phyloP scores from a whole-genome alignment of 129 eudicot genomes.

The Logfia minima region DNA sequence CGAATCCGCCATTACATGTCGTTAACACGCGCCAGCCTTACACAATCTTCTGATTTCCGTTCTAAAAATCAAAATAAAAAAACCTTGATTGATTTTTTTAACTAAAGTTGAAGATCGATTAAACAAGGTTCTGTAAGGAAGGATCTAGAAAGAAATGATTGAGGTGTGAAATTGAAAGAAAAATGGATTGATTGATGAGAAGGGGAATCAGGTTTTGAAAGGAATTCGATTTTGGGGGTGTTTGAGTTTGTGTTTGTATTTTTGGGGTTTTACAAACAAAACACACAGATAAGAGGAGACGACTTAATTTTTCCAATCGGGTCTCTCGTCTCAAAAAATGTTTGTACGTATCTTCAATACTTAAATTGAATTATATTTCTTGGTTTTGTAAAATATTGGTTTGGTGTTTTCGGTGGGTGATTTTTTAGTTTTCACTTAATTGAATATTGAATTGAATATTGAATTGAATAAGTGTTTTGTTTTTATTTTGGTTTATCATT shows the following conservation, averaged over 20 bases:
- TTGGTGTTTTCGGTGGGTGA: no score
- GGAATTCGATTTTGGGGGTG: neutral
- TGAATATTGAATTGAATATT: no score
- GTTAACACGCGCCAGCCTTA: constrained; percentile 63
- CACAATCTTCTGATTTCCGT: constrained; percentile 10
- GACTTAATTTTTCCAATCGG: neutral
- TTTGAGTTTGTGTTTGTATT: neutral
- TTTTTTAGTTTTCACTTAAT: no score
- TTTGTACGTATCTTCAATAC: no score
- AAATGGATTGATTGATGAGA: neutral
- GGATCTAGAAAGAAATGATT: neutral
- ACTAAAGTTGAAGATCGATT: neutral
- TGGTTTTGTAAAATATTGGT: no score
- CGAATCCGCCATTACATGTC: constrained; percentile 75
- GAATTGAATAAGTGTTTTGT: no score
- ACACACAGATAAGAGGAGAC: neutral
- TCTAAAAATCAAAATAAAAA: constrained; percentile 15
- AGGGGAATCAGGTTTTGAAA: neutral
- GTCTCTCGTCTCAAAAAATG: no score
- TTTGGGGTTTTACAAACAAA: neutral
- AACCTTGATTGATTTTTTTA: neutral
- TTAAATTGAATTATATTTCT: no score
- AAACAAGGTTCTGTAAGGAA: no score
- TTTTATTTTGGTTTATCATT: no score
- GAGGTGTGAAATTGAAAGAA: neutral